phyloP scores from a whole-genome alignment of 2,329 filamentous ascomycete species.

The Colletotrichum sp. region DNA sequence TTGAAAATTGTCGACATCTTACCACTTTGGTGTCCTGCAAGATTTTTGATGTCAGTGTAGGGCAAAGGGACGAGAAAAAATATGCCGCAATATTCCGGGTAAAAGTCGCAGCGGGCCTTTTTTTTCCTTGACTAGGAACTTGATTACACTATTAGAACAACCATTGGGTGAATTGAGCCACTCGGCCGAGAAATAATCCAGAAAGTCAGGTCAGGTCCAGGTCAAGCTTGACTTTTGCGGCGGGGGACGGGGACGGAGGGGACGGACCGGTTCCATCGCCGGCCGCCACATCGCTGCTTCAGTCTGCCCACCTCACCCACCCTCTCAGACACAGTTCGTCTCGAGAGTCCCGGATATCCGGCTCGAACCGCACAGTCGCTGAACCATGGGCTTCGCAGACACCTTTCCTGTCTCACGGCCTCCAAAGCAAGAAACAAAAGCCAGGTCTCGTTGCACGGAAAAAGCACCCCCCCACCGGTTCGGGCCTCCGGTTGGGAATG shows the following conservation, averaged over 20 bases:
- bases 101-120: not conserved
- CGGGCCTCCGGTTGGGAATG: not conserved
- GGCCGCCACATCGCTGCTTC: not conserved
- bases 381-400: fast-evolving
- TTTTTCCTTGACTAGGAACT: not conserved
- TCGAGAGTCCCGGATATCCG: not conserved
- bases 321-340: not conserved
- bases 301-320: not conserved
- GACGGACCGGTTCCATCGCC: not conserved
- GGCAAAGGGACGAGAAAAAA: not conserved
- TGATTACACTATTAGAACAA: not conserved
- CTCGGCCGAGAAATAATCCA: not conserved
- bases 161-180: not conserved
- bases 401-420: not conserved
- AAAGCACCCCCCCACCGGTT: not conserved
- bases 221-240: not conserved
- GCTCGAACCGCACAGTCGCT: not conserved
- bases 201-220: not conserved
- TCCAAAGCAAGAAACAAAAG: not conserved
- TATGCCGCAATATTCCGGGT: not conserved
- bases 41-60: too few species aligned
- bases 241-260: not conserved
- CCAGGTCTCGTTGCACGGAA: not conserved
- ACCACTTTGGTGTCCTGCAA: too few species aligned
- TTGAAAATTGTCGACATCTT: not conserved